Evolutionary conservation across 805 yeast genomes (phyloP).

Genomic region (Candida insectorum): DNA sequence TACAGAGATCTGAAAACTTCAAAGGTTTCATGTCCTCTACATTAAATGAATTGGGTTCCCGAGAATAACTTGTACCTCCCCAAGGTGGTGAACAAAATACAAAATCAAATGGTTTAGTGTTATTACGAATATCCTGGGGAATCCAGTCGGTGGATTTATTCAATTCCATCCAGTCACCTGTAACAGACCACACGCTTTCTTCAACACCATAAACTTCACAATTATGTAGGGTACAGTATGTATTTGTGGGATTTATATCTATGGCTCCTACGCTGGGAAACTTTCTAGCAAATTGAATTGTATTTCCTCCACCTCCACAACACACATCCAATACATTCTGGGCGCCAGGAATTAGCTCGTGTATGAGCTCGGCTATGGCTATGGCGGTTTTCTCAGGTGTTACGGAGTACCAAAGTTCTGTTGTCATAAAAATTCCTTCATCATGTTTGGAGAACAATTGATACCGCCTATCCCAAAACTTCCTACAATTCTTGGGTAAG

Average conservation of each 20-base stretch:
- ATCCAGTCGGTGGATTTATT: constrained; percentile 25
- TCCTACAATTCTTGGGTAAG: constrained; percentile 39
- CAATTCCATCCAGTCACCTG: constrained; percentile 49
- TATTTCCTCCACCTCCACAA: constrained; percentile 87
- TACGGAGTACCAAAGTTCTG: constrained; percentile 82
- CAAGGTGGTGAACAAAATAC: constrained; percentile 83
- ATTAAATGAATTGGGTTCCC: constrained; percentile 39
- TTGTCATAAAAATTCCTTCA: constrained; percentile 63
- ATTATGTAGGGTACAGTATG: constrained; percentile 66
- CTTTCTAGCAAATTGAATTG: constrained; percentile 65
- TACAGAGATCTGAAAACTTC: constrained; percentile 41
- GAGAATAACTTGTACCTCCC: constrained; percentile 72
- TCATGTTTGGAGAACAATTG: constrained; percentile 60
- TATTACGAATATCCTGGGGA: constrained; percentile 20
- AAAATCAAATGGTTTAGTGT: constrained; percentile 41
- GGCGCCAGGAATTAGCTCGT: constrained; percentile 49
- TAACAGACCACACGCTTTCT: constrained; percentile 46
- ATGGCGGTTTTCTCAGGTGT: constrained; percentile 77
- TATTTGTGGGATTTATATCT: constrained; percentile 57
- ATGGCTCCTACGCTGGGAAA: constrained; percentile 60
- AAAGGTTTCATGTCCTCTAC: constrained; percentile 46
- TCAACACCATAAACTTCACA: constrained; percentile 58
- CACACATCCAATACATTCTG: constrained; percentile 59
- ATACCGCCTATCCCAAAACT: constrained; percentile 64
- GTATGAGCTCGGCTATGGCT: constrained; percentile 52